These are phyloP conservation scores for Coprinellus aureogranulatus DNA, from an alignment of 768 basidiomycete genomes.

Conservation along the genomic window DNA sequence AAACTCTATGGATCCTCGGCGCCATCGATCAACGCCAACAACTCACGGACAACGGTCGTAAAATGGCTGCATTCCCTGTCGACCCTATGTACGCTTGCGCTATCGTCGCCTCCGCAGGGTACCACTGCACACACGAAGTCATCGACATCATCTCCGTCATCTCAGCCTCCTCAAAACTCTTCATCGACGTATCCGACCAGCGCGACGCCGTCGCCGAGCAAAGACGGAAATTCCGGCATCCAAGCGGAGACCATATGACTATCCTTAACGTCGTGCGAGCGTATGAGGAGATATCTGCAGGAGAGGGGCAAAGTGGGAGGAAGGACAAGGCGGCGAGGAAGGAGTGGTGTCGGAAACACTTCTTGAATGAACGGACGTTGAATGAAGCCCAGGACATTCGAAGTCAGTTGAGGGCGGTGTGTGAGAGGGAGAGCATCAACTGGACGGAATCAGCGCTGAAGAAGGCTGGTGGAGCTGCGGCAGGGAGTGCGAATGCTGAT, in stretches of 20 bases:
- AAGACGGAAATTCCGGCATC: slow-evolving; percentile 75
- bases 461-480: neutral
- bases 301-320: slow-evolving; percentile 19
- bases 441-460: slow-evolving; percentile 39
- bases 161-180: slow-evolving; percentile 77
- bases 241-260: slow-evolving; percentile 88
- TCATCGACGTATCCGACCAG: slow-evolving; percentile 71
- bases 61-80: slow-evolving; percentile 92
- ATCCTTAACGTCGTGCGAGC: slow-evolving; percentile 81
- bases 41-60: slow-evolving; percentile 71
- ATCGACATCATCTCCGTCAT: slow-evolving; percentile 83
- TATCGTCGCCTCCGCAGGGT: slow-evolving; percentile 71
- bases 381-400: slow-evolving; percentile 75
- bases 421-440: slow-evolving; percentile 59
- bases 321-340: slow-evolving; percentile 47
- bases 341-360: slow-evolving; percentile 85
- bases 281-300: slow-evolving; percentile 62
- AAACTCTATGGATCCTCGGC: slow-evolving; percentile 73
- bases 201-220: slow-evolving; percentile 71
- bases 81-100: slow-evolving; percentile 81
- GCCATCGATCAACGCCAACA: slow-evolving; percentile 66
- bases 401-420: slow-evolving; percentile 71
- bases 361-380: slow-evolving; percentile 78
- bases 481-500: neutral
- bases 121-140: slow-evolving; percentile 74